Percentiles rank a stretch among this genome's conserved stretches.
These are phyloP conservation scores for Phoenix dactylifera DNA, from an alignment of 176 grass and related monocot species.

Conservation along the genomic window DNA sequence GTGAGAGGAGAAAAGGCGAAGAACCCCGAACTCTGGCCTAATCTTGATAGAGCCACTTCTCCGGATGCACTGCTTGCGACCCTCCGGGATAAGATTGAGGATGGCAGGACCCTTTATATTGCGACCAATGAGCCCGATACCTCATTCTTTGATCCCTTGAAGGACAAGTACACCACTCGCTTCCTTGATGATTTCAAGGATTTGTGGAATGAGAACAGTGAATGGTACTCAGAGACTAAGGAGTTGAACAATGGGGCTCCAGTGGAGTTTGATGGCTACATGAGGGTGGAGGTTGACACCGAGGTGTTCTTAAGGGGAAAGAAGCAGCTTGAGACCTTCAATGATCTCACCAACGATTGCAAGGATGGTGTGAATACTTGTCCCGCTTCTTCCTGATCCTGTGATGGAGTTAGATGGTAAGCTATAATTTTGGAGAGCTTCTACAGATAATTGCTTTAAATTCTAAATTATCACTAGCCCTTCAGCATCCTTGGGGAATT, in stretches of 20 bases:
- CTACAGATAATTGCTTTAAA: too few relatives aligned
- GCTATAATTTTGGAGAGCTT: not conserved
- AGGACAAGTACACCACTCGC: constrained; percentile 12
- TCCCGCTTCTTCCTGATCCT: constrained; percentile 8
- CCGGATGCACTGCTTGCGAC: constrained; percentile 7
- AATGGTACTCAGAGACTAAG: constrained; percentile 14
- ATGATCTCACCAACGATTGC: constrained; percentile 14
- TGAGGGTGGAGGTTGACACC: constrained; percentile 17
- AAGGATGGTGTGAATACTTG: constrained; percentile 20
- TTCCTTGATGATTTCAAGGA: constrained; percentile 16
- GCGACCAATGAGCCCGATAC: constrained; percentile 10
- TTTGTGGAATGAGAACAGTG: constrained; percentile 16
- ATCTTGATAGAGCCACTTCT: constrained; percentile 8
- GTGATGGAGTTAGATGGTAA: not conserved
- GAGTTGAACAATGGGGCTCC: constrained; percentile 4
- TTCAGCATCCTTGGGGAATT: too few relatives aligned
- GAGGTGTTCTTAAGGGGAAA: constrained; percentile 18
- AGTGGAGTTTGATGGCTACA: constrained; percentile 16
- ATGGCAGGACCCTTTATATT: constrained; percentile 3
- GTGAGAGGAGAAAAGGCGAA: constrained; percentile 9
- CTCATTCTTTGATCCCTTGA: constrained; percentile 14
- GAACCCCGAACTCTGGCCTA: constrained; percentile 19
- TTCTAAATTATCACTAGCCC: too few relatives aligned
- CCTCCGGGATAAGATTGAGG: constrained; percentile 14
- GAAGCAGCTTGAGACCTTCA: constrained; percentile 23